Evolutionary conservation across 345 rosid genomes (phyloP), one percentile per base, ranked within the genome.

Genomic region (Ceriops zippeliana): DNA sequence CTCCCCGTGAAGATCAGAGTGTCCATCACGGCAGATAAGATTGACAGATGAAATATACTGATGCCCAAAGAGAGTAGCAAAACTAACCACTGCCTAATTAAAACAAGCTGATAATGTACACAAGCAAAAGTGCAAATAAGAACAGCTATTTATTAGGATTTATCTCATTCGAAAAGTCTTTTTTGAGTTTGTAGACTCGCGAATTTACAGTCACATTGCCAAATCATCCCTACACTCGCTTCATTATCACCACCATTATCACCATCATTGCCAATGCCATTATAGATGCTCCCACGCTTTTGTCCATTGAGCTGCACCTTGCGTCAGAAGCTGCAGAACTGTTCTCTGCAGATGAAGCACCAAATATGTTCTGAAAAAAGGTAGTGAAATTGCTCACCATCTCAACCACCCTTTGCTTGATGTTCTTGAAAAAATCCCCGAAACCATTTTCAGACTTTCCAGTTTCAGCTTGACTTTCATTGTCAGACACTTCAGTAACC

Each of bases 231-330:
- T 73, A 90, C 57, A 20, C 75, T 58, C 95, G 87, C 84, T 76
- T 92, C 70, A 88, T 49, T 68, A 87, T 73, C 37, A 88, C 92
- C 79, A 90, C 75, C 63, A 83, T 72, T 30, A 90, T 81, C 28
- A 84, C 91, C 79, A 84, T 74, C 38, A 85, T 76, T 17, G 85
- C 95, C 82, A 90, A 73, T 57, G 78, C 92, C 81, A 88, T 71
- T n/a, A 92, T 30, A 16, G 85, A 47, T 17, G 77, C 75, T 68
- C 83, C 88, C 30, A 75, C 0, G 26, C 80, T 63, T 24, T 59
- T 79, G 1, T 85, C 93, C 0, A 38, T 16, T 71, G 57, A 30
- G 32, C 21, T 30, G 24, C 65, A 31, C 72, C 77, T 70, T 5
- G 73, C 84, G 54, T 77, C 81, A 2, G 67, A 42, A 42, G 17